phyloP scores from a whole-genome alignment of 805 yeast species.

The Ogataea saltuana region DNA sequence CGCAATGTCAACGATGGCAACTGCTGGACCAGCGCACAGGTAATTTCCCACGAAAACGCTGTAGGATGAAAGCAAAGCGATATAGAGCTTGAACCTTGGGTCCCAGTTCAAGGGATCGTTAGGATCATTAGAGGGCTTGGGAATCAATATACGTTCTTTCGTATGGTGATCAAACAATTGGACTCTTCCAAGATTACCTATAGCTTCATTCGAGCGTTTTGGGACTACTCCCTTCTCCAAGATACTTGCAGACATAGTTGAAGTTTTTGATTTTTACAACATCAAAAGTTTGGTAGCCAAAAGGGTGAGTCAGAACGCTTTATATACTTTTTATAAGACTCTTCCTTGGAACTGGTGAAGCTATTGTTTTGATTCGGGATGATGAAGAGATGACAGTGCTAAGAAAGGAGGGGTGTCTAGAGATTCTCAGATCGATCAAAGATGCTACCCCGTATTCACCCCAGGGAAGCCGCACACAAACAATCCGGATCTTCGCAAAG shows the following conservation, averaged over 20 bases:
- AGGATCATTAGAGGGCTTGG: constrained; percentile 66
- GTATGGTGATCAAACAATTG: constrained; percentile 9
- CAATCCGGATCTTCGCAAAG: too few relatives aligned
- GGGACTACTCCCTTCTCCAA: constrained; percentile 13
- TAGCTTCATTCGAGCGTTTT: background rate
- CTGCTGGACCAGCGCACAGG: constrained; percentile 12
- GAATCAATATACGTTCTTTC: constrained; percentile 43
- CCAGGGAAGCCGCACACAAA: too few relatives aligned
- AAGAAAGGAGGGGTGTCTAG: too few relatives aligned
- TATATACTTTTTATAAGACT: too few relatives aligned
- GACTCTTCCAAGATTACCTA: constrained; percentile 10
- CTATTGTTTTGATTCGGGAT: too few relatives aligned
- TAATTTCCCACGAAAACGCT: constrained; percentile 13
- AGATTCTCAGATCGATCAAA: too few relatives aligned
- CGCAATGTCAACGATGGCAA: constrained; percentile 10
- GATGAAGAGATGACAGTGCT: background rate
- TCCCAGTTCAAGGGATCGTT: constrained; percentile 72
- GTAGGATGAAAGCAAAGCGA: constrained; percentile 11
- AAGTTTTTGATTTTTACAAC: too few relatives aligned
- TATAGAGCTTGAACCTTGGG: constrained; percentile 7
- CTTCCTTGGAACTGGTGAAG: too few relatives aligned
- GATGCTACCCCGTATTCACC: too few relatives aligned
- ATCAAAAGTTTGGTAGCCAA: too few relatives aligned
- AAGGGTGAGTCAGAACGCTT: too few relatives aligned
- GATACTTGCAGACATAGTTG: constrained; percentile 7